These are phyloP conservation scores for Globisporangium rhizosaccharum DNA, from an alignment of 352 stramenopile genomes.

Conservation along the genomic window DNA sequence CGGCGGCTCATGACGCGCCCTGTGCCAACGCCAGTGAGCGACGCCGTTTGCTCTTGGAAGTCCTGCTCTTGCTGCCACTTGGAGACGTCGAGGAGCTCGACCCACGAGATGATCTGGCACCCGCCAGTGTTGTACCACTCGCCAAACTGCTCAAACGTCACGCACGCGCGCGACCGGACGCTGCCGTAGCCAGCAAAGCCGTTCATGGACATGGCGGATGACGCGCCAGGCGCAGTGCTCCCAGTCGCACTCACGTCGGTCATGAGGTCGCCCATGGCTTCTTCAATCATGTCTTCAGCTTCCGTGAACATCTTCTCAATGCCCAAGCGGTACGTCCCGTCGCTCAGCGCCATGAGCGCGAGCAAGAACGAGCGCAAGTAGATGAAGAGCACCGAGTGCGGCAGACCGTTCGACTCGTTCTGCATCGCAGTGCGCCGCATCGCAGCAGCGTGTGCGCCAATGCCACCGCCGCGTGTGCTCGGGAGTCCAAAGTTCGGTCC, in stretches of 20 bases:
- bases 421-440: constrained; percentile 30
- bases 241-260: constrained; percentile 65
- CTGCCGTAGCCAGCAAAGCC: constrained; percentile 59
- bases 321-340: constrained; percentile 72
- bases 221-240: not conserved
- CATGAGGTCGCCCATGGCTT: constrained; percentile 83
- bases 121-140: constrained; percentile 87
- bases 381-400: constrained; percentile 80
- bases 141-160: constrained; percentile 90
- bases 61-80: constrained; percentile 85
- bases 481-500: constrained; percentile 47
- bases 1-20: constrained; percentile 20
- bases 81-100: constrained; percentile 74
- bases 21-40: constrained; percentile 19
- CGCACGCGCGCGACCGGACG: constrained; percentile 49
- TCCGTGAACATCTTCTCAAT: constrained; percentile 86
- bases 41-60: constrained; percentile 40
- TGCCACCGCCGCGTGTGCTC: constrained; percentile 34
- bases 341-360: constrained; percentile 81
- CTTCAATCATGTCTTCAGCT: constrained; percentile 82
- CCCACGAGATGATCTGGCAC: constrained; percentile 80
- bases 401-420: constrained; percentile 55
- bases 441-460: constrained; percentile 21
- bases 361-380: constrained; percentile 83
- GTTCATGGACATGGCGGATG: constrained; percentile 18